phyloP scores from a whole-genome alignment of 352 stramenopile species.

The Lagenidium giganteum region DNA sequence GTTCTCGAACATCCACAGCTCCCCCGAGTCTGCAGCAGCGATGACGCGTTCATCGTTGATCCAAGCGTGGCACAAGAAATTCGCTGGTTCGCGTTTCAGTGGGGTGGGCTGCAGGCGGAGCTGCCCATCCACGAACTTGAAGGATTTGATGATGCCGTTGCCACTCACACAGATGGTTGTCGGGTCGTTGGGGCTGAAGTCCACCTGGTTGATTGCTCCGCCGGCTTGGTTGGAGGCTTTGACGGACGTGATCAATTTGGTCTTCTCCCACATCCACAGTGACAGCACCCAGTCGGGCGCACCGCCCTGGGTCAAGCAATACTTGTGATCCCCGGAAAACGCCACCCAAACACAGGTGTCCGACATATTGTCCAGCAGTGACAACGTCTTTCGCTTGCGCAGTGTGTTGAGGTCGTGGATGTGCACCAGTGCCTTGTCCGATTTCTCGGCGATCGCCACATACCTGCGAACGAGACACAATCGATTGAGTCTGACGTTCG shows the following conservation, averaged over 20 bases:
- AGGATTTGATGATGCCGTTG: conserved; percentile 87
- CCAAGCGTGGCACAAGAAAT: conserved; percentile 91
- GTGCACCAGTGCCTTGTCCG: conserved; percentile 76
- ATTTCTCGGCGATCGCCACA: conserved; percentile 86
- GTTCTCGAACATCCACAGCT: conserved; percentile 91
- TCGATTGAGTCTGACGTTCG: background rate
- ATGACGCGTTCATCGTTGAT: conserved; percentile 89
- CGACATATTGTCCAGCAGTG: conserved; percentile 69
- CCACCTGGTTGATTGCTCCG: conserved; percentile 76
- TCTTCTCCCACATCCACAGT: conserved; percentile 92
- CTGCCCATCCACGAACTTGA: conserved; percentile 80
- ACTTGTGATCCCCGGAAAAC: conserved; percentile 90
- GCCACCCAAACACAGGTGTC: conserved; percentile 73
- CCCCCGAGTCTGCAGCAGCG: conserved; percentile 81
- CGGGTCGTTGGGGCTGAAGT: conserved; percentile 87
- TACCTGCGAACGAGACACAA: conserved; percentile 25
- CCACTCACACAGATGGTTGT: conserved; percentile 86
- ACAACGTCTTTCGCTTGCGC: conserved; percentile 81
- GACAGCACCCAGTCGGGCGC: conserved; percentile 89
- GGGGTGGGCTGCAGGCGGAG: conserved; percentile 63
- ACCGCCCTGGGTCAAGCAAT: conserved; percentile 84
- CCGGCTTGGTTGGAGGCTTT: conserved; percentile 69
- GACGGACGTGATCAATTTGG: conserved; percentile 75
- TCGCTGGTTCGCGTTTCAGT: conserved; percentile 70
- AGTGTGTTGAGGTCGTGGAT: conserved; percentile 90